phyloP scores from a whole-genome alignment of 345 rosid species.

The Pelargonium nanum region DNA sequence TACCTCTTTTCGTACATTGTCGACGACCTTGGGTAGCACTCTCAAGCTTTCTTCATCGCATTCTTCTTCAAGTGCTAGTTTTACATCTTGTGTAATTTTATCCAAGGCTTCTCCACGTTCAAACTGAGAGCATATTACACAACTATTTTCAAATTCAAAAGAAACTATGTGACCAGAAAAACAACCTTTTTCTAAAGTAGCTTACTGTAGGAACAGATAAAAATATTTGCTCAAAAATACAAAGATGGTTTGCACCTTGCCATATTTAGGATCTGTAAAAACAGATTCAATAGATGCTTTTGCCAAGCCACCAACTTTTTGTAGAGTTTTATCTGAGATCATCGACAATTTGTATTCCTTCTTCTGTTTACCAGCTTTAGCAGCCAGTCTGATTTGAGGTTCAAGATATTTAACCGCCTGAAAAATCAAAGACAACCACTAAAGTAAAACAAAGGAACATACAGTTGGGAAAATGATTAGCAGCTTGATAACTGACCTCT shows the following conservation, averaged over 20 bases:
- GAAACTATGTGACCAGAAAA: not conserved
- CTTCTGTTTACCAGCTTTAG: slow-evolving; percentile 82
- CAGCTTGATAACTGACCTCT: slow-evolving; percentile 42
- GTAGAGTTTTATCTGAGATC: slow-evolving; percentile 54
- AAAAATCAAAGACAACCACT: slow-evolving; percentile 2
- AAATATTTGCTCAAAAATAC: not conserved
- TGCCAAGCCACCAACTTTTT: slow-evolving; percentile 58
- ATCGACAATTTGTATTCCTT: slow-evolving; percentile 83
- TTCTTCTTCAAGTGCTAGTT: slow-evolving; percentile 57
- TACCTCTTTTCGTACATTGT: slow-evolving; percentile 86
- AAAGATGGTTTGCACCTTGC: slow-evolving; percentile 50
- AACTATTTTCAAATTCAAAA: not conserved
- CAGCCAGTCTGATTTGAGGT: slow-evolving; percentile 82
- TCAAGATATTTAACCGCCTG: slow-evolving; percentile 87
- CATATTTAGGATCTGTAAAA: slow-evolving; percentile 71
- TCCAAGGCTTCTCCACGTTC: slow-evolving; percentile 96
- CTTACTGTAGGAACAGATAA: not conserved
- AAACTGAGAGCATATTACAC: slow-evolving; percentile 38
- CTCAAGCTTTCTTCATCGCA: slow-evolving; percentile 77
- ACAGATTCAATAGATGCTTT: slow-evolving; percentile 64
- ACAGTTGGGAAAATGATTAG: not conserved
- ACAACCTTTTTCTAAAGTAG: not conserved
- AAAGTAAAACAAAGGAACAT: not conserved
- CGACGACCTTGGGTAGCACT: slow-evolving; percentile 70
- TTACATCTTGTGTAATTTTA: slow-evolving; percentile 63